Evolutionary conservation across 371 early-diverging fungal genomes (phyloP).

Genomic region (Actinomortierella ambigua): DNA sequence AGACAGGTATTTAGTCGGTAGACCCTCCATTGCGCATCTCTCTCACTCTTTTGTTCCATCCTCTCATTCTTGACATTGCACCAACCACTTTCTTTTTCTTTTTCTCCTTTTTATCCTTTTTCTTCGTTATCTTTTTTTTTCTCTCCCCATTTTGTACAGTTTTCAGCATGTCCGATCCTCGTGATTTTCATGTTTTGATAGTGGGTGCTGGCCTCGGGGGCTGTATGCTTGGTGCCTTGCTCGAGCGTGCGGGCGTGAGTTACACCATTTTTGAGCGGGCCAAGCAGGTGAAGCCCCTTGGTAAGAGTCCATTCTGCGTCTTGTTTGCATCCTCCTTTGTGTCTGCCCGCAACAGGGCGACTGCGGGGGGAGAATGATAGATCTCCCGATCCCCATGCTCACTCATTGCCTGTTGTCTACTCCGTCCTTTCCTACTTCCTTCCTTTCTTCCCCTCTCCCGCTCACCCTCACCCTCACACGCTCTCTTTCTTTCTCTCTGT

Average conservation of each 20-base stretch:
- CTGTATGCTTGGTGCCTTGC: constrained; percentile 15
- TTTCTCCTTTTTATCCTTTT: background rate
- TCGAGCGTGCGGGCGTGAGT: constrained; percentile 17
- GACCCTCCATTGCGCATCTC: too few species aligned
- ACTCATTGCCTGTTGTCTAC: background rate
- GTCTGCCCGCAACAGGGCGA: too few species aligned
- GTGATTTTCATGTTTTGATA: constrained; percentile 13
- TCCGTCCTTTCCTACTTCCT: background rate
- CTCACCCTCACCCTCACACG: background rate
- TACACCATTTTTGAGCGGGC: constrained; percentile 28
- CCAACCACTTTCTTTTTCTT: too few species aligned
- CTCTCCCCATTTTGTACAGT: too few species aligned
- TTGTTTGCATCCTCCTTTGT: background rate
- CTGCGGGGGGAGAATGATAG: too few species aligned
- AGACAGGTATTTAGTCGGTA: too few species aligned
- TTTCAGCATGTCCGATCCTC: background rate
- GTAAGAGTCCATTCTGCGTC: constrained; percentile 3
- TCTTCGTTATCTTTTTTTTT: constrained; percentile 2
- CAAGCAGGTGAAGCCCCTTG: constrained; percentile 14
- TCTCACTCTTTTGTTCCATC: background rate
- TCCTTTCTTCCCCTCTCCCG: background rate
- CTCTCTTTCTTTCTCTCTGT: background rate
- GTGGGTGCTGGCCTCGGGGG: constrained; percentile 26
- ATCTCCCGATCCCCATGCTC: background rate
- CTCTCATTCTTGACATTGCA: constrained; percentile 2